Evolutionary conservation across 345 rosid species (phyloP), one percentile per base, ranked within the genome.

Genomic region (Reutealis trisperma): DNA sequence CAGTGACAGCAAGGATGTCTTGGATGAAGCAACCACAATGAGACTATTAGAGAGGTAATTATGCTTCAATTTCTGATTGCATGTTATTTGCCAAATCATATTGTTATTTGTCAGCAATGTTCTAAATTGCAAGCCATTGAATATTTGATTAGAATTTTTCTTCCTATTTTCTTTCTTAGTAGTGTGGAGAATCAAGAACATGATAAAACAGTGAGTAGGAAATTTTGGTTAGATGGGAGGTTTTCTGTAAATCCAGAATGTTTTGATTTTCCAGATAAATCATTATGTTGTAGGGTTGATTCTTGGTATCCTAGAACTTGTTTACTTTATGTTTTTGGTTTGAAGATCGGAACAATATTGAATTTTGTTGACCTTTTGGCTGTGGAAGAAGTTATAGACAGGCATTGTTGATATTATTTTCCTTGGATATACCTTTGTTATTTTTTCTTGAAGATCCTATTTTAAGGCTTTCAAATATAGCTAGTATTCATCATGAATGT

Each of bases 21-120:
- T 96, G 84, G 98, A 94, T 86, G 98, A 96, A 91, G 90, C 93
- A 84, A 96, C 99, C 57, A 92, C 99, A 59, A 94, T 96, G 99
- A 94, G 79, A 87, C 93, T 96, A 81, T 84, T 94, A 78, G 98
- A 96, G 84, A 90, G 99, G 99, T 96, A 88, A 80, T 34, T 45
- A 24, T 64, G 14, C 51, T 47, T 30, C 63, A 66, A 73, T 11
- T 11, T 61, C 19, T 55, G 65, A 42, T 42, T 6, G 71, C 27
- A 24, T 51, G 21, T 37, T 1, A 67, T 65, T 2, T 25, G 55
- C 58, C 8, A 22, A 13, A 24, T 27, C 66, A 62, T 30, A 62
- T 3, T 62, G 37, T 22, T n/a, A 22, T 75, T 49, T 59, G 4
- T 61, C 37, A 12, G 13, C 58, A 1, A 16, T 61, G 63, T 34